phyloP scores from a whole-genome alignment of 257 asterid genomes.

The Jasminum sambac region DNA sequence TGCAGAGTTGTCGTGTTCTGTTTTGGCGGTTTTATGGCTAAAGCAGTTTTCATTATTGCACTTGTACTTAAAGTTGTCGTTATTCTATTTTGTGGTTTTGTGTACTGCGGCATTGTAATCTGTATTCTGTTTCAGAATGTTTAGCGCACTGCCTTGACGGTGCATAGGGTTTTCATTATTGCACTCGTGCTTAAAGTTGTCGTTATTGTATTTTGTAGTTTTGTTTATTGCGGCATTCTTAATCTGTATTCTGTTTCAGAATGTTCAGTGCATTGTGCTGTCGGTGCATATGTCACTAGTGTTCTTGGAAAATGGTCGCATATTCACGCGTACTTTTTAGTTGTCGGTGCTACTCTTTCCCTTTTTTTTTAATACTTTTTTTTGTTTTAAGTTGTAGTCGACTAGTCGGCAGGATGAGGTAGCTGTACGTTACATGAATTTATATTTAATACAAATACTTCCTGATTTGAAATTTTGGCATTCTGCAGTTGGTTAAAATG shows the following conservation, averaged over 20 bases:
- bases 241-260: slow-evolving; percentile 3
- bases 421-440: neutral
- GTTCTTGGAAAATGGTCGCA: neutral
- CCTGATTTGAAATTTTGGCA: neutral
- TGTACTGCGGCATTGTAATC: neutral
- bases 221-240: neutral
- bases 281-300: neutral
- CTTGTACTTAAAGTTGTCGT: neutral
- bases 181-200: neutral
- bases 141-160: neutral
- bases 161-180: too few relatives aligned
- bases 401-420: neutral
- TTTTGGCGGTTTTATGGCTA: too few relatives aligned
- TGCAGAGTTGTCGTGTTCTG: neutral
- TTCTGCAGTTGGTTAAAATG: slow-evolving; percentile 3
- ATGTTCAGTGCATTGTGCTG: neutral
- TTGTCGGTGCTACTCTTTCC: neutral
- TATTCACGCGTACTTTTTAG: neutral
- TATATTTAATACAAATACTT: neutral
- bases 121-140: neutral
- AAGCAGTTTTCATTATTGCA: too few relatives aligned
- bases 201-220: neutral
- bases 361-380: neutral
- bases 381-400: neutral
- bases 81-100: neutral